phyloP scores from a whole-genome alignment of 2,329 filamentous ascomycete genomes.

The Ophidiomyces ophidiicola region DNA sequence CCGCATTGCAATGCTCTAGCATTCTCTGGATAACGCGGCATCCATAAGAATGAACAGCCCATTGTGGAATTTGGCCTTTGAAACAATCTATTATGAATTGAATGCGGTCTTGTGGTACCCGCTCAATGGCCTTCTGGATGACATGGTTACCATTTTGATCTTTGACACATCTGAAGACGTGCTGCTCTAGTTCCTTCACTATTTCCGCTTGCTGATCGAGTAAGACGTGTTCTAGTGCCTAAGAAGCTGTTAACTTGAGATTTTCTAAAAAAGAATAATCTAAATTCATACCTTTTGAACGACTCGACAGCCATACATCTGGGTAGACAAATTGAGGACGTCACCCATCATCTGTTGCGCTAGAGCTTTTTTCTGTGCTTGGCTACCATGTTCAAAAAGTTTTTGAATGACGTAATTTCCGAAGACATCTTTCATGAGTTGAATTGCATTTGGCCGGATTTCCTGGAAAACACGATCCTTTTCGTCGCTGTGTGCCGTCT shows the following conservation, averaged over 20 bases:
- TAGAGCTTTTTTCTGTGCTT: constrained; percentile 78
- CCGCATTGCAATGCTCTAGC: constrained; percentile 65
- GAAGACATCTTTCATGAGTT: constrained; percentile 91
- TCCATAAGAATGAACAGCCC: constrained; percentile 71
- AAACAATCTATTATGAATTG: constrained; percentile 77
- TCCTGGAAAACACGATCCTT: constrained; percentile 85
- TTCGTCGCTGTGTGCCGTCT: constrained; percentile 87
- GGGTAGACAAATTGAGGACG: constrained; percentile 63
- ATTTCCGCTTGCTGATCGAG: constrained; percentile 81
- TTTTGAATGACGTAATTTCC: constrained; percentile 99
- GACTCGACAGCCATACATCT: constrained; percentile 90
- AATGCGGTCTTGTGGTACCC: constrained; percentile 64
- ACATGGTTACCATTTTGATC: constrained; percentile 95
- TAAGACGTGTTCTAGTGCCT: constrained; percentile 81
- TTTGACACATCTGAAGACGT: constrained; percentile 65
- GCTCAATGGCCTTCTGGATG: constrained; percentile 82
- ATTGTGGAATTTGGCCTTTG: constrained; percentile 56
- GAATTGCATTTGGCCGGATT: constrained; percentile 69
- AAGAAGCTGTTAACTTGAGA: constrained; percentile 12
- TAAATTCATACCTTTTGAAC: constrained; percentile 64
- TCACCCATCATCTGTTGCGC: constrained; percentile 80
- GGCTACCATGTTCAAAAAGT: constrained; percentile 90
- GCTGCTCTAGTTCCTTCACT: constrained; percentile 66
- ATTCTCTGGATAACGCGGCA: constrained; percentile 90
- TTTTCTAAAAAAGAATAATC: background rate